phyloP scores from a whole-genome alignment of 2,329 filamentous ascomycete species.

The Pestalotiopsis sp. region DNA sequence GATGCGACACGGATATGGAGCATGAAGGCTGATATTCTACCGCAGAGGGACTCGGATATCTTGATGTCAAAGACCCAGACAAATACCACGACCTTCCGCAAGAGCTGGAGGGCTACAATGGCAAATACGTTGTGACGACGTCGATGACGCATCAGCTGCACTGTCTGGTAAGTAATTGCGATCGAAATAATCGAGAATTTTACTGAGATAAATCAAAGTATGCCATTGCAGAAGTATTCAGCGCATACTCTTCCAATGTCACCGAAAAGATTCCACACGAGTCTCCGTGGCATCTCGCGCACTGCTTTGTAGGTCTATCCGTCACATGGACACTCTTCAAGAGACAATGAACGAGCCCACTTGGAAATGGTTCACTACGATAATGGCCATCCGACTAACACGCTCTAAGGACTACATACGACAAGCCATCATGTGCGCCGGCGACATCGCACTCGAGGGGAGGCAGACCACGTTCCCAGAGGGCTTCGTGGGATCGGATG shows the following conservation, averaged over 20 bases:
- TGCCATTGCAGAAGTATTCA: conserved; percentile 39
- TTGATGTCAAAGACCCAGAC: conserved; percentile 34
- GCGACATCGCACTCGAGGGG: conserved; percentile 33
- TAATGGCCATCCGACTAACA: not conserved
- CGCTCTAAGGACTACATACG: conserved; percentile 15
- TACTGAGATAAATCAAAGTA: conserved; percentile 21
- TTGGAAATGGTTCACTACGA: not conserved
- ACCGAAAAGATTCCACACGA: conserved; percentile 26
- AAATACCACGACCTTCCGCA: conserved; percentile 38
- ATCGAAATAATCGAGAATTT: not conserved
- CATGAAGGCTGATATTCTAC: not conserved
- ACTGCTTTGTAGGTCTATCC: conserved; percentile 34
- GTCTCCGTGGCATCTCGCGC: conserved; percentile 37
- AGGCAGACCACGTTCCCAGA: conserved; percentile 40
- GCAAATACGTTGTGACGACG: conserved; percentile 41
- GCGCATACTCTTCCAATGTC: conserved; percentile 29
- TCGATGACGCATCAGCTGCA: conserved; percentile 46
- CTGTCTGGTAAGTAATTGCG: conserved; percentile 34
- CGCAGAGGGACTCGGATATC: conserved; percentile 40
- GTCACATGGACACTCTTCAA: not conserved
- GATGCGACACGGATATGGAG: not conserved
- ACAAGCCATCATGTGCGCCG: conserved; percentile 30
- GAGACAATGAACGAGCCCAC: not conserved
- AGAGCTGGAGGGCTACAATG: conserved; percentile 31
- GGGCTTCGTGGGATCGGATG: conserved; percentile 39